These are phyloP conservation scores for Umbellularia californica DNA, from an alignment of 164 flowering plant genomes.

Conservation along the genomic window DNA sequence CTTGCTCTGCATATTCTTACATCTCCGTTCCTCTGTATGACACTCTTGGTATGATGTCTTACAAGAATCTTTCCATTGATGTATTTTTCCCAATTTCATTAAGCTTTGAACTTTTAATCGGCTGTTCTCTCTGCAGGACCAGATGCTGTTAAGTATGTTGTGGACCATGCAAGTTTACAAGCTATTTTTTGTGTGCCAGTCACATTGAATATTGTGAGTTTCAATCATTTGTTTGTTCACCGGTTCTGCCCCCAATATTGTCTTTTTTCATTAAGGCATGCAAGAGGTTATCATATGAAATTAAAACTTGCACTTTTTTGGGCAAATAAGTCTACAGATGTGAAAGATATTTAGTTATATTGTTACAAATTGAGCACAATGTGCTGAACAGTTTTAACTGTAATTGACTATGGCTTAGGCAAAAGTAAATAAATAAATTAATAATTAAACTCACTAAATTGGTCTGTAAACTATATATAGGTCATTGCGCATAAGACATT, in stretches of 20 bases:
- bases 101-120: neutral
- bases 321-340: neutral
- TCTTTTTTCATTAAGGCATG: neutral
- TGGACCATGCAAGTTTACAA: constrained; percentile 67
- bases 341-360: neutral
- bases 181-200: constrained; percentile 80
- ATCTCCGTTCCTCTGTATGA: constrained; percentile 95
- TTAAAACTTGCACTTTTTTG: neutral
- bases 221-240: neutral
- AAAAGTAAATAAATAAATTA: too few relatives aligned
- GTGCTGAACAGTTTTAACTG: too few relatives aligned
- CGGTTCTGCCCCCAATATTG: neutral
- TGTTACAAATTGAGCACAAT: too few relatives aligned
- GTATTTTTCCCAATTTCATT: neutral
- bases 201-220: constrained; percentile 70
- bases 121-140: constrained; percentile 56
- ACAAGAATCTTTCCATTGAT: constrained; percentile 1
- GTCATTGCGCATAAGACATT: too few relatives aligned
- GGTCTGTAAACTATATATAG: too few relatives aligned
- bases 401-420: too few relatives aligned
- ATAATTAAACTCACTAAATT: too few relatives aligned
- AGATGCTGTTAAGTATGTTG: constrained; percentile 83
- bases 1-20: constrained; percentile 94
- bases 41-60: constrained; percentile 68
- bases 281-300: neutral